Percentiles rank a stretch among this genome's conserved stretches.
Evolutionary conservation across 345 rosid species (phyloP).

Genomic region (Bruguiera sexangula): DNA sequence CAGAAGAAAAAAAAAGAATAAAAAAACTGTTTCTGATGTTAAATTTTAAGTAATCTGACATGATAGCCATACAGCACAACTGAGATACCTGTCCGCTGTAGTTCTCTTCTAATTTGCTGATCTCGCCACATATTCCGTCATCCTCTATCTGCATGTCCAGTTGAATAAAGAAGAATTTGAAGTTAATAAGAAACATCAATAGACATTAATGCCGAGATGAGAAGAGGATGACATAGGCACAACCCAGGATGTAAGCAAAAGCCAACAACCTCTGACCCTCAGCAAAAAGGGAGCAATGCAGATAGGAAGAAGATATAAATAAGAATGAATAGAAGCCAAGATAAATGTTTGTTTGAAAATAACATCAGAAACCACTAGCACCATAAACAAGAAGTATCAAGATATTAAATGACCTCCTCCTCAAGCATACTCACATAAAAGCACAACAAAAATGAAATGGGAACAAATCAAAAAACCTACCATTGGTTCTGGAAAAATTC

Average conservation of each 20-base stretch:
- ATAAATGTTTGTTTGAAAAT: neutral
- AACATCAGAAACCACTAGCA: conserved; percentile 6
- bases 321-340: conserved; percentile 1
- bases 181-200: conserved; percentile 10
- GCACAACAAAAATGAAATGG: conserved; percentile 5
- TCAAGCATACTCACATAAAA: neutral
- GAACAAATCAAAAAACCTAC: conserved; percentile 37
- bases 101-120: conserved; percentile 59
- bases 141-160: conserved; percentile 51
- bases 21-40: neutral
- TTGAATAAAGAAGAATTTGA: conserved; percentile 37
- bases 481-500: conserved; percentile 69
- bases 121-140: conserved; percentile 56
- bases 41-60: conserved; percentile 4
- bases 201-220: neutral
- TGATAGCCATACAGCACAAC: conserved; percentile 8
- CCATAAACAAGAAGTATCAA: neutral
- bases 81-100: conserved; percentile 62
- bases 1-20: conserved; percentile 3
- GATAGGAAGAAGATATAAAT: neutral
- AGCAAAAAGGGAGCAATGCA: neutral
- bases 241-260: too few species aligned
- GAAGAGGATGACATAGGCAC: too few species aligned
- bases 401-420: neutral
- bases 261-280: conserved; percentile 7